Base-by-base conservation (phyloP, 1,284 basidiomycete species). In the Veloboletus limbatus region DNA sequence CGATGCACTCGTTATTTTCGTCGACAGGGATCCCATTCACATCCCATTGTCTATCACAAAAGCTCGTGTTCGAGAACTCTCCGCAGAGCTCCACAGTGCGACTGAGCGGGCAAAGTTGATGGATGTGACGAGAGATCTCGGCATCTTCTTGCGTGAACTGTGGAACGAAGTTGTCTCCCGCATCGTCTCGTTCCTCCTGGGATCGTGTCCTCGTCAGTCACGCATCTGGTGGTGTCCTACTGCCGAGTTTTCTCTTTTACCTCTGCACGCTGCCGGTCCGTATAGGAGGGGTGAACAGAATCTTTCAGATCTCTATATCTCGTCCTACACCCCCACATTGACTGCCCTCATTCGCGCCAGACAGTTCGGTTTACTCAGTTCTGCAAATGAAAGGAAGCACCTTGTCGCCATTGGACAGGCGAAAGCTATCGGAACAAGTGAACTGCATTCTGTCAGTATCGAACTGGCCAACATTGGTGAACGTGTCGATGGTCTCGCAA, bases 181-280 rank as follows among this genome's bases (percentile, higher is more conserved):
- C 10, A 51, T 68, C 0, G 47, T 55, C 0, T 40, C 48, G 3
- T 40, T 47, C 32, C 53, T 66, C 0, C 18, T 16, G 16, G 30
- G 43, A 6, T 18, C 44, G 2, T 40, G 57, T 22, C 34, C 26
- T 8, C 10, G 28, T n/a, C 32, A 49, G 18, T 58, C 67, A 0
- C 60, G 58, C 3, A 62, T 71, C 1, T 71, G 68, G 65, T 70
- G 69, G 69, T 71, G 67, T 18, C 40, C 40, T 3, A 32, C 39
- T 6, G 56, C 54, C 2, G 36, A 47, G 2, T 40, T 70, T 9
- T 60, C 58, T 14, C 43, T 44, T 10, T 48, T 36, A 6, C 42
- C 42, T 3, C 20, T 47, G 8, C 35, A 38, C 4, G 63, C 68
- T 8, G 66, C 66, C 0, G 66, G 63, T n/a, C 46, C 52, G 1